Base-by-base conservation (phyloP, 2,329 filamentous ascomycete species). In the Fusarium tupiense region DNA sequence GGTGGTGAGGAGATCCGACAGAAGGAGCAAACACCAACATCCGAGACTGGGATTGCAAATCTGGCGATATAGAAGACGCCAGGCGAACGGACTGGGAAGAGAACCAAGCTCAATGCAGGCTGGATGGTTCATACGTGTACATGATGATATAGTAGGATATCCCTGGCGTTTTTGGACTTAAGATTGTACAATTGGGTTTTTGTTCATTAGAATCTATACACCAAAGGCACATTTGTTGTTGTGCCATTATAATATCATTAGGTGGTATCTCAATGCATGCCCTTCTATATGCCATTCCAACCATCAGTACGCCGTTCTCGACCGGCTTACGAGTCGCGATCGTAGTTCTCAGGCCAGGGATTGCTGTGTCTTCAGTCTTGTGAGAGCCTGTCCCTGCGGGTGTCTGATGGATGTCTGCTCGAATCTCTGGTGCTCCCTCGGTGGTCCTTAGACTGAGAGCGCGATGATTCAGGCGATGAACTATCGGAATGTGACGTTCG, bases 1-100 rank as follows among this genome's bases (percentile, higher is more conserved):
- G 76, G 81, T 8, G 74, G 82, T 37, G 82, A 85, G 58, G 81
- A 81, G 38, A 79, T 83, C 62, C 72, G 75, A 38, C 78, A 76
- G 53, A 77, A 78, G 61, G 71, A 75, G 59, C 67, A 62, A 52
- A 80, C 79, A 26, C 80, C 81, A 13, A 83, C 84, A 41, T 80
- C 82, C 63, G 82, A 84, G 58, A 83, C 83, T 38, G 83, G 81
- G 19, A 82, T 84, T 52, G 81, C 74, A 12, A 78, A 80, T 22
- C 71, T 84, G 59, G 74, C 80, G 11, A 72, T 82, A 52, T 77
- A 74, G 59, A 54, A 33, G 73, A 67, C 50, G 67, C 70, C 33
- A 61, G 41, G 11, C 37, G 50, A 52, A 65, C 49, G 56, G 50
- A 47, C 78, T 70, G 82, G 84, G 56, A 82, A 76, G 46, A 65